These are phyloP conservation scores for Phytophthora citrophthora DNA, from an alignment of 352 stramenopile genomes.

Conservation along the genomic window DNA sequence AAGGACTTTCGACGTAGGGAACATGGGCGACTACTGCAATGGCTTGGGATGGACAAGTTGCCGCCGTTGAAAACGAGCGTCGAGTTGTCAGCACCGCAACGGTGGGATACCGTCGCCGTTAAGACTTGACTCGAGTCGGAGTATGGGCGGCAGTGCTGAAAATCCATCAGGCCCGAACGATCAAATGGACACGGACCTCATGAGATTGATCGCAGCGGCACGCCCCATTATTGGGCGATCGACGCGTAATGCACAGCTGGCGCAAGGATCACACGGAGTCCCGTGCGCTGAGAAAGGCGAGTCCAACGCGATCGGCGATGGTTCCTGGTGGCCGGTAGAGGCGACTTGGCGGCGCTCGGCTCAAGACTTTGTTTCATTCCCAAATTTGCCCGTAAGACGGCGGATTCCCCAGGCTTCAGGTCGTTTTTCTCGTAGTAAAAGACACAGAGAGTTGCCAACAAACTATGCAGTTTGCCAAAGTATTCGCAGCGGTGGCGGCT, in stretches of 20 bases:
- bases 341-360: conserved; percentile 8
- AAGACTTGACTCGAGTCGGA: background rate
- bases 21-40: conserved; percentile 15
- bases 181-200: conserved; percentile 21
- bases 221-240: conserved; percentile 16
- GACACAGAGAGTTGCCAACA: background rate
- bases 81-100: background rate
- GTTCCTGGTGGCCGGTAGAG: conserved; percentile 9
- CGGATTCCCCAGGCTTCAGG: conserved; percentile 17
- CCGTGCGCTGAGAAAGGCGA: conserved; percentile 27
- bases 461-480: conserved; percentile 28
- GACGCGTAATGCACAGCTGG: conserved; percentile 20
- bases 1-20: too few species aligned
- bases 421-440: background rate
- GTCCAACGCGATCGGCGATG: conserved; percentile 34
- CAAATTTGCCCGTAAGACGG: conserved; percentile 30
- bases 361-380: conserved; percentile 25
- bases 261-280: conserved; percentile 32
- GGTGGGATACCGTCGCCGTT: too few species aligned
- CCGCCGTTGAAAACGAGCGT: background rate
- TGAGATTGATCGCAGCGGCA: conserved; percentile 32
- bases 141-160: conserved; percentile 9
- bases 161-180: conserved; percentile 21
- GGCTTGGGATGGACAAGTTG: background rate
- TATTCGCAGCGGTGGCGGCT: conserved; percentile 19